Conservation (phyloP, 2,329 filamentous ascomycete species). For the Zasmidium angulare region DNA sequence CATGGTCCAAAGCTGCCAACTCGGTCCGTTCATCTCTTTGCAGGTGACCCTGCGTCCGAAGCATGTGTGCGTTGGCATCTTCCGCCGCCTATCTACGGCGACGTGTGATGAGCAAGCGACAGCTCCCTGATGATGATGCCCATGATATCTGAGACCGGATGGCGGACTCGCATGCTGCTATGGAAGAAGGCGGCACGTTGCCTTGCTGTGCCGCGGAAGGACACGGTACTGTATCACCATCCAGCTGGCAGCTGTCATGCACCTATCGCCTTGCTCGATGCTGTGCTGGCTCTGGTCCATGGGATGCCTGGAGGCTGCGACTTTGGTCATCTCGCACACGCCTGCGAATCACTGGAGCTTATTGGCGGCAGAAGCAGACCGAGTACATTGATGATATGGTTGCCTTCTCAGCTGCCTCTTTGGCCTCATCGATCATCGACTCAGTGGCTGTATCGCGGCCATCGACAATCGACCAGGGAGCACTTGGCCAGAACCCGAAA, state of each 20-base stretch:
- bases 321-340: neutral
- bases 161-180: neutral
- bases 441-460: no score
- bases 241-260: neutral
- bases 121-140: no score
- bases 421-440: no score
- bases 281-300: neutral
- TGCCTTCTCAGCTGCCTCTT: neutral
- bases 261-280: neutral
- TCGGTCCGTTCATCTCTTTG: neutral
- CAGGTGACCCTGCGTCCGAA: neutral
- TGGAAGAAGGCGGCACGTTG: neutral
- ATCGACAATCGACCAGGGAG: neutral
- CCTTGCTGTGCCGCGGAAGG: neutral
- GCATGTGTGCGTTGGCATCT: neutral
- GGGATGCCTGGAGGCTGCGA: neutral
- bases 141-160: neutral
- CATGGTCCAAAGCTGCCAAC: neutral
- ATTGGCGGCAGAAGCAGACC: neutral
- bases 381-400: neutral
- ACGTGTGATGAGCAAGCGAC: no score
- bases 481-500: neutral
- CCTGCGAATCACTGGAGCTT: neutral
- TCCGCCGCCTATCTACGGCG: no score
- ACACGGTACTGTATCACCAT: neutral